Base-by-base conservation (phyloP, 192 early-diverging fungal species). In the Rhizoclosmatium sp. region DNA sequence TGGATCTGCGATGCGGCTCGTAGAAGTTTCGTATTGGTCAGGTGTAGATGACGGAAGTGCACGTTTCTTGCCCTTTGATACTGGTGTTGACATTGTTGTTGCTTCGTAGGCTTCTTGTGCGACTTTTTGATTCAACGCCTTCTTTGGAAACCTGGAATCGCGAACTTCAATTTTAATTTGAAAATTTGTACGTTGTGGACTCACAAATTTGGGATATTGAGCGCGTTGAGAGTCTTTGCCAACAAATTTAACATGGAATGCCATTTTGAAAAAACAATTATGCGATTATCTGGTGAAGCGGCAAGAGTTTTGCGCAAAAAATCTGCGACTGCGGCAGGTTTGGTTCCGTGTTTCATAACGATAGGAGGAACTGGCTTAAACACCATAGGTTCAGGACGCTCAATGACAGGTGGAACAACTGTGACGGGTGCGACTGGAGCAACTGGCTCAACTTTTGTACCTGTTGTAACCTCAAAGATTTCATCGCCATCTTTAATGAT, bases 221-320 rank as follows among this genome's bases (percentile, higher is more conserved):
- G 59, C 1, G 45, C 16, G 14, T 64, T 75, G 5, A 75, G 42
- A 2, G 72, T 62, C 58, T 64, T 60, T 7, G 72, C 58, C 56
- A 75, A 19, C 59, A 75, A 46, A 62, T 60, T 59, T 59, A 75
- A 39, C 72, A 75, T 75, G 4, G 72, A 59, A 59, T 75, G 72
- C 72, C 72, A 75, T 62, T 75, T 75, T 44, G 72, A 75, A 75
- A 75, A 75, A 10, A 75, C 60, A 64, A 75, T 75, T 41, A 75
- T 75, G 5, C 60, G 58, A 9, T 59, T 75, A 42, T 75, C 47
- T 59, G 58, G 59, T n/a, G 72, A 75, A 1, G 31, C 72, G 47
- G 72, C 72, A 9, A 75, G 59, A 12, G 46, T 49, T 19, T 75
- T 49, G 12, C 59, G n/a, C 59, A 75, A 75, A 21, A 75, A 75